Percentiles rank a stretch among this genome's conserved stretches.
phyloP scores from a whole-genome alignment of 2,329 filamentous ascomycete genomes.

The Clonostachys rhizophaga region DNA sequence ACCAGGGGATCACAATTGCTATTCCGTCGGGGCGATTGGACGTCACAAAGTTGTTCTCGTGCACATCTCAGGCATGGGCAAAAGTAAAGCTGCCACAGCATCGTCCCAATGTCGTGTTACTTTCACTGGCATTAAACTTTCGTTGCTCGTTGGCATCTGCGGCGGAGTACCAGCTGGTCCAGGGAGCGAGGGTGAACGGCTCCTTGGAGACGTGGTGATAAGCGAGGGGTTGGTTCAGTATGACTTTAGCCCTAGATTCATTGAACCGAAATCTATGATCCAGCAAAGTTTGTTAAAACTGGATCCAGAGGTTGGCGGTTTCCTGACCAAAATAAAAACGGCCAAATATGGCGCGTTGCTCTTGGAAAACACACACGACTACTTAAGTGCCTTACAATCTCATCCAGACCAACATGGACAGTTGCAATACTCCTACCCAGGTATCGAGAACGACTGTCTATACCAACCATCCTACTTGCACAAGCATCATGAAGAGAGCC shows the following conservation, averaged over 20 bases:
- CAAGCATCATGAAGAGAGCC: not conserved
- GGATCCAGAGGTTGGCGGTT: slow-evolving; percentile 15
- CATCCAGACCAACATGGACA: not conserved
- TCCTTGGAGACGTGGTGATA: slow-evolving; percentile 23
- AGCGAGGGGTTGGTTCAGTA: slow-evolving; percentile 19
- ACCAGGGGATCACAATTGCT: not conserved
- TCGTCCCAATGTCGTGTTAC: slow-evolving; percentile 19
- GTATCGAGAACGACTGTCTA: slow-evolving; percentile 4
- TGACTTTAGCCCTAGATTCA: slow-evolving; percentile 20
- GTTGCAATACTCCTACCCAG: not conserved
- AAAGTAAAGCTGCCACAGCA: slow-evolving; percentile 14
- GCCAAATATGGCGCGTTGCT: not conserved
- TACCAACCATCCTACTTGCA: slow-evolving; percentile 10
- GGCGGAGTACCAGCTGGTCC: slow-evolving; percentile 20
- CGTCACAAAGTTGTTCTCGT: slow-evolving; percentile 16
- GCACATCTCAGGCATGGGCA: slow-evolving; percentile 17
- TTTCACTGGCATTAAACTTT: slow-evolving; percentile 21
- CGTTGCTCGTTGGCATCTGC: slow-evolving; percentile 30
- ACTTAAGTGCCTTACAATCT: not conserved
- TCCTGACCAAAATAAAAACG: slow-evolving; percentile 6
- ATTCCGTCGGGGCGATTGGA: slow-evolving; percentile 12
- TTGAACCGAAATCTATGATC: slow-evolving; percentile 15
- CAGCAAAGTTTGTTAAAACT: slow-evolving; percentile 16
- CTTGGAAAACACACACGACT: not conserved
- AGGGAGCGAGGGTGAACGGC: slow-evolving; percentile 7